Base-by-base conservation (phyloP, 2,329 filamentous ascomycete species). In the Nothophoma quercina region DNA sequence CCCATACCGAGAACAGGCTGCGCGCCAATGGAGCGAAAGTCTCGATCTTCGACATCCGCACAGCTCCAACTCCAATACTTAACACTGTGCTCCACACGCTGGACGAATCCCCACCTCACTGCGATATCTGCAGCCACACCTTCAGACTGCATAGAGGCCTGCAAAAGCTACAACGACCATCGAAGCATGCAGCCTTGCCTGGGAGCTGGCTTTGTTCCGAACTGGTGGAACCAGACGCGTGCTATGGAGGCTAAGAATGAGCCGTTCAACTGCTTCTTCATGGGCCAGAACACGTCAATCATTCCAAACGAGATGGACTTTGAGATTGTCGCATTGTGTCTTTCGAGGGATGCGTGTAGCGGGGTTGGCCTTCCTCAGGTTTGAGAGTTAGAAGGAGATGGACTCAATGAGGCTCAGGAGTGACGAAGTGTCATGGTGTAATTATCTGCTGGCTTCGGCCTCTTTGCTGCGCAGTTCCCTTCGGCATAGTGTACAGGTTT, bases 141-240 rank as follows among this genome's bases (percentile, higher is more conserved):
- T 2, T 38, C 32, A 4, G 39, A 50, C 46, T 50, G 46, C 39
- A 42, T 50, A 15, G 38, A 50, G 12, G 33, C 38, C 8, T 50
- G 46, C 15, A 3, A 43, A 2, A 50, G 22, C 32, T 41, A 23
- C 12, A 43, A 50, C 34, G 23, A 19, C n/a, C 5, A 28, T n/a
- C n/a, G n/a, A 7, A 13, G 7, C 32, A 18, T 1, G 15, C 28
- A 43, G 18, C 18, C 16, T 2, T 43, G 32, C 22, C 23, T 50
- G 12, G 46, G 28, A 7, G 32, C 46, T 2, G 38, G 32, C 7
- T 43, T 50, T 35, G 39, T 50, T 7, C 47, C 38, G 5, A 7
- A 19, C 13, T 50, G 47, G 47, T 41, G 25, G 33, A 23, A 50
- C 25, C 33, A 30, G 38, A 38, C 38, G n/a, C 19, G 7, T 2